Evolutionary conservation across 2,329 filamentous ascomycete species (phyloP).

Genomic region (Botrytis pseudocinerea): DNA sequence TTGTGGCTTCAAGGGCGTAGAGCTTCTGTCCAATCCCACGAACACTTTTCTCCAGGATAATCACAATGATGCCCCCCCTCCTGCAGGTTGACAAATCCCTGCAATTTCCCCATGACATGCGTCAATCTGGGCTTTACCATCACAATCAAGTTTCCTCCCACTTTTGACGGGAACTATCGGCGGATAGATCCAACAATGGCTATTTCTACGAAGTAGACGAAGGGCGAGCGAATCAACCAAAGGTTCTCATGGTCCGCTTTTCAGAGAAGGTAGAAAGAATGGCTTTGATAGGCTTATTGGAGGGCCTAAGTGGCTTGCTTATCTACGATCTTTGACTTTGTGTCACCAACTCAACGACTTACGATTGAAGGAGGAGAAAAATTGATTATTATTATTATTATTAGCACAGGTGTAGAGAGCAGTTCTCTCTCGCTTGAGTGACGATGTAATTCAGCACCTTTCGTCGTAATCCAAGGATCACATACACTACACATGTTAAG

Average conservation of each 20-base stretch:
- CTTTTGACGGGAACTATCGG: not conserved
- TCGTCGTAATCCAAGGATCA: not conserved
- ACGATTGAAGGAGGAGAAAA: not conserved
- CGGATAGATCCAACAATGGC: not conserved
- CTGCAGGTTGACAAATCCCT: conserved; percentile 12
- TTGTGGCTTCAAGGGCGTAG: not conserved
- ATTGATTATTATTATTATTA: not conserved
- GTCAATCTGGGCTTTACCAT: not conserved
- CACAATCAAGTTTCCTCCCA: not conserved
- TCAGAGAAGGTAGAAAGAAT: not conserved
- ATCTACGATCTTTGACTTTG: not conserved
- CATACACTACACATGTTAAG: not conserved
- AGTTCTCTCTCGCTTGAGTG: not conserved
- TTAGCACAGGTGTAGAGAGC: not conserved
- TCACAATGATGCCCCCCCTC: too few relatives aligned
- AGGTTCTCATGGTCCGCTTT: not conserved
- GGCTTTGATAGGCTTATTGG: not conserved
- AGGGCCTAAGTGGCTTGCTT: not conserved
- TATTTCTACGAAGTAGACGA: not conserved
- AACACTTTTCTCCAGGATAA: not conserved
- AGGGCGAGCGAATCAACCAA: not conserved
- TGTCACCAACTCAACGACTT: not conserved
- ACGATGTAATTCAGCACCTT: not conserved
- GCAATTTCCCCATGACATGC: not conserved
- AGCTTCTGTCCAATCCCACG: not conserved